Evolutionary conservation across 148 eudicot genomes (phyloP).

Genomic region (Chenopodium suecicum): DNA sequence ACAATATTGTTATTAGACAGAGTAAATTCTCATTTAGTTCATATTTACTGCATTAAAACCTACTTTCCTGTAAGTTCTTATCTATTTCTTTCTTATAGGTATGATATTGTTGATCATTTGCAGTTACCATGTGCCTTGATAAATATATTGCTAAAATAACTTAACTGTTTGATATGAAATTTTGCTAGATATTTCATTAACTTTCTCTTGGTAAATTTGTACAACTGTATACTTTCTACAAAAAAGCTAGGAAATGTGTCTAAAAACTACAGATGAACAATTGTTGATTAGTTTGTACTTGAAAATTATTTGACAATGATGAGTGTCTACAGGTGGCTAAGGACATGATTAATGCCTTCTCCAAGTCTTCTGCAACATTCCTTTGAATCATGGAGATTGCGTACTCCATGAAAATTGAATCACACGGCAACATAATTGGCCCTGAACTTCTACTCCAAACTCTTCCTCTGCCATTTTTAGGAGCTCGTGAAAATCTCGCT

Average conservation of each 20-base stretch:
- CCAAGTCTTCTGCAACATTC: not conserved
- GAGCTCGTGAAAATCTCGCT: constrained; percentile 5
- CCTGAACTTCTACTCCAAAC: constrained; percentile 15
- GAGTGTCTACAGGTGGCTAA: not conserved
- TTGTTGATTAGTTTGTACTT: not conserved
- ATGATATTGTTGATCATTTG: not conserved
- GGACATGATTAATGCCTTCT: not conserved
- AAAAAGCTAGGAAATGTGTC: not conserved
- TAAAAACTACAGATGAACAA: not conserved
- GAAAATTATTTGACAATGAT: not conserved
- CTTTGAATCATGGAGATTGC: constrained; percentile 12
- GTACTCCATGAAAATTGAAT: constrained; percentile 10
- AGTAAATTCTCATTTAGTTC: not conserved
- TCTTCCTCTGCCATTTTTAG: constrained; percentile 25
- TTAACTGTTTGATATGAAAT: not conserved
- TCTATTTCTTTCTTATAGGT: not conserved
- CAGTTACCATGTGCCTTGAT: not conserved
- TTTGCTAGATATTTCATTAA: not conserved
- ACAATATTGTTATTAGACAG: not conserved
- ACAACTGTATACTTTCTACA: not conserved
- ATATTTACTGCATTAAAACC: not conserved
- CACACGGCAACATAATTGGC: constrained; percentile 18
- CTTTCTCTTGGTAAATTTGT: not conserved
- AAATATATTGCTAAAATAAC: not conserved
- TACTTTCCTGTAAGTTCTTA: not conserved